Evolutionary conservation across 306 rosid species (phyloP).

Genomic region (Begonia peltatifolia): DNA sequence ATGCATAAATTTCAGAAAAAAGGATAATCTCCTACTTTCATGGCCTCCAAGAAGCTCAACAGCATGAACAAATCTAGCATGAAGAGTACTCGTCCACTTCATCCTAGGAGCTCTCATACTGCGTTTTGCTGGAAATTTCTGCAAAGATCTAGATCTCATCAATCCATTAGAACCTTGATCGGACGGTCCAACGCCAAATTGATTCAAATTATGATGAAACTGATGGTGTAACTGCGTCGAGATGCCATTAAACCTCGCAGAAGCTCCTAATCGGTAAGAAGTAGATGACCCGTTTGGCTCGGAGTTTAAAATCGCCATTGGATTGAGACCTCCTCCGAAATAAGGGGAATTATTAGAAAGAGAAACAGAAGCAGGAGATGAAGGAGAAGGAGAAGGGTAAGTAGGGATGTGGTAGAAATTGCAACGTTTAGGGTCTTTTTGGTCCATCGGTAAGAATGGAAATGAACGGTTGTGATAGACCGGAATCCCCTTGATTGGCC

Average conservation of each 20-base stretch:
- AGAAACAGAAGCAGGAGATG: constrained; percentile 13
- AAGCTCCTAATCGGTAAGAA: constrained; percentile 15
- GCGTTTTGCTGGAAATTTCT: constrained; percentile 56
- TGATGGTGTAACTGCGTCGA: constrained; percentile 37
- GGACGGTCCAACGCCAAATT: constrained; percentile 21
- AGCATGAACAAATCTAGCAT: constrained; percentile 80
- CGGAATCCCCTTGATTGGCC: constrained; percentile 83
- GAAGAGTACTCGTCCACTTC: constrained; percentile 90
- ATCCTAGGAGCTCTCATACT: constrained; percentile 93
- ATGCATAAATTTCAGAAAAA: not conserved
- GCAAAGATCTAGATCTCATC: constrained; percentile 70
- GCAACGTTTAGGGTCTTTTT: constrained; percentile 25
- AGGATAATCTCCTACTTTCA: constrained; percentile 37
- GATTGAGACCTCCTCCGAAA: constrained; percentile 26
- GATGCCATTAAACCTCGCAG: constrained; percentile 36
- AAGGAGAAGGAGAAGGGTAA: constrained; percentile 7
- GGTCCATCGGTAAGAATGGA: constrained; percentile 46
- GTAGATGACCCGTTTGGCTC: constrained; percentile 9
- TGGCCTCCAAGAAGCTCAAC: constrained; percentile 97
- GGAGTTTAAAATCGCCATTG: constrained; percentile 30
- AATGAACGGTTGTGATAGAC: constrained; percentile 76
- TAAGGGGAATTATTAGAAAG: constrained; percentile 2
- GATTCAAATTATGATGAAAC: constrained; percentile 10
- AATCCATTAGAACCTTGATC: constrained; percentile 31
- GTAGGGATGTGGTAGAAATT: constrained; percentile 36